phyloP scores from a whole-genome alignment of 192 early-diverging fungal species.

The Backusella sp. region DNA sequence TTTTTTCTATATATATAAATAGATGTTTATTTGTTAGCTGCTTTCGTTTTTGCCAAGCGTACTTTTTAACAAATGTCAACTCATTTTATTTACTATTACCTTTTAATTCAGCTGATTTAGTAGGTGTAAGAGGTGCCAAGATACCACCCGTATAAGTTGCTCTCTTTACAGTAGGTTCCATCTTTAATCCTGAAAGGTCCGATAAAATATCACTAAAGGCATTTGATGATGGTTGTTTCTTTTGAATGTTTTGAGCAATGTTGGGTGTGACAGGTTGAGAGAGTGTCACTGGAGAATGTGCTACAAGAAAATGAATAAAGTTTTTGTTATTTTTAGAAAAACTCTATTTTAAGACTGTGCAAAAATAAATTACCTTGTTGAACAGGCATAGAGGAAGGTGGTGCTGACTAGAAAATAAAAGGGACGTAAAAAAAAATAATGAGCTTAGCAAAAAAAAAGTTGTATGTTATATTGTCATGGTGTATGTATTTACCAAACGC shows the following conservation, averaged over 20 bases:
- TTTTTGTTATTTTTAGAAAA: neutral
- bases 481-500: neutral
- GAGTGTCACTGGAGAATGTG: neutral
- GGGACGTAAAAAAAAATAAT: neutral
- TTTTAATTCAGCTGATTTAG: neutral
- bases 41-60: neutral
- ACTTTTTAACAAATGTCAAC: too few species aligned
- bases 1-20: neutral
- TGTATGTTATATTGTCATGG: neutral
- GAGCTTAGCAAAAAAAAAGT: neutral
- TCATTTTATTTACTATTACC: neutral
- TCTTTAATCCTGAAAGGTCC: neutral
- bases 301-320: neutral
- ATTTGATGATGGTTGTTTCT: neutral
- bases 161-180: neutral
- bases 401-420: neutral
- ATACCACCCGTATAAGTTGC: constrained; percentile 3
- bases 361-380: constrained; percentile 3
- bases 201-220: neutral
- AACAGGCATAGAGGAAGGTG: neutral
- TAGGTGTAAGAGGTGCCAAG: neutral
- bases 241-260: neutral
- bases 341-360: neutral
- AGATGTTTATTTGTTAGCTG: neutral
- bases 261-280: neutral